Base-by-base conservation (phyloP, 805 yeast species). In the Candida tallmaniae region DNA sequence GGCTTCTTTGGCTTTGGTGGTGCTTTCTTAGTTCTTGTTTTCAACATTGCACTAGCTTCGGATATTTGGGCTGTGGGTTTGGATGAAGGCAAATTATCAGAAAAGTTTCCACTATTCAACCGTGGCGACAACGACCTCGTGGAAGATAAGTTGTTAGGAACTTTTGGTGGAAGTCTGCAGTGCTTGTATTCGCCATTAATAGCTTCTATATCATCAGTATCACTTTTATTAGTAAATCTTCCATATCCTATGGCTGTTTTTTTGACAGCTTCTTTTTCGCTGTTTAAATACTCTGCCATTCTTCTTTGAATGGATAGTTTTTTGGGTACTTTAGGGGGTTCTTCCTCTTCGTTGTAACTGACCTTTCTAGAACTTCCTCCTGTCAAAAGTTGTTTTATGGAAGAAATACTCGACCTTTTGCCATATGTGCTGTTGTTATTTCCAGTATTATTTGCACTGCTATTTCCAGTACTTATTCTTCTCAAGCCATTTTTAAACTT, bases 231-330 rank as follows among this genome's bases (percentile, higher is more conserved):
- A 0, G 89, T 78, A 51, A 73, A 84, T 51, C 76, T 76, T 6
- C 96, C 96, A 55, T 88, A 87, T 0, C 96, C 96, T 4, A 68
- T 56, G 0, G 95, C 95, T 0, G 90, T 78, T 46, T 74, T 80
- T 12, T 60, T 52, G 0, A 73, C 60, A 3, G 73, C 73, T 9
- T 74, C 72, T 4, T 72, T 51, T n/a, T 49, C 43, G 33, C 56
- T 55, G 40, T 66, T 62, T 39, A 56, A 64, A 36, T 78, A 53
- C 45, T 65, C 66, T 29, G 70, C 72, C 53, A 78, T 76, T 44
- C 83, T 64, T 36, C 72, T 59, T 45, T 77, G 81, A 28, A 80
- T 77, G 2, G 70, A 60, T 12, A 53, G 35, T 27, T 58, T 58
- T 39, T 50, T 50, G 4, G 42, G 45, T 11, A 45, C 28, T 25